phyloP scores from a whole-genome alignment of 306 rosid species.

The Cicer pinnatifidum region DNA sequence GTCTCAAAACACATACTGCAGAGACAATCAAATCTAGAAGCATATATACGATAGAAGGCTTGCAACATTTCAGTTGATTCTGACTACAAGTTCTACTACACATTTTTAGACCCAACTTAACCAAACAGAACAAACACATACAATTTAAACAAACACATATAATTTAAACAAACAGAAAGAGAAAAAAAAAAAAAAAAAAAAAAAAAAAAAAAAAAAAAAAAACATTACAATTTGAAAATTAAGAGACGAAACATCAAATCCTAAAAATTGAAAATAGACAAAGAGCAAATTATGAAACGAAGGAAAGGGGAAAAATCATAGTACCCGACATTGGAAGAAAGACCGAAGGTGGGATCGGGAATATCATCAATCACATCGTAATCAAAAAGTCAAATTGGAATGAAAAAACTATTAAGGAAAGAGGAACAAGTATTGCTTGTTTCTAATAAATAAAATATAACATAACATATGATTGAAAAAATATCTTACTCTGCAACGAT shows the following conservation, averaged over 20 bases:
- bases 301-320: neutral
- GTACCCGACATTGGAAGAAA: too few relatives aligned
- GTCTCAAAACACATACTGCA: constrained; percentile 5
- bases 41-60: neutral
- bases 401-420: too few relatives aligned
- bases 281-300: constrained; percentile 37
- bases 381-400: too few relatives aligned
- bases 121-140: neutral
- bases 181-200: too few relatives aligned
- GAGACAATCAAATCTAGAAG: constrained; percentile 11
- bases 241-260: constrained; percentile 21
- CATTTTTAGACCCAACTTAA: constrained; percentile 28
- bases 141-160: too few relatives aligned
- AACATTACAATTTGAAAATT: neutral
- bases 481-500: too few relatives aligned
- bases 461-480: too few relatives aligned
- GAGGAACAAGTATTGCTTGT: too few relatives aligned
- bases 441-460: too few relatives aligned
- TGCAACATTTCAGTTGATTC: neutral
- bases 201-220: too few relatives aligned
- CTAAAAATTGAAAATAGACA: neutral
- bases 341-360: too few relatives aligned
- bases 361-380: neutral
- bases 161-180: too few relatives aligned
- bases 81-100: constrained; percentile 16